A percentile compares a stretch with the other conserved stretches of the same genome.
phyloP scores from a whole-genome alignment of 441 rosid genomes.

The Gossypium gossypioides region DNA sequence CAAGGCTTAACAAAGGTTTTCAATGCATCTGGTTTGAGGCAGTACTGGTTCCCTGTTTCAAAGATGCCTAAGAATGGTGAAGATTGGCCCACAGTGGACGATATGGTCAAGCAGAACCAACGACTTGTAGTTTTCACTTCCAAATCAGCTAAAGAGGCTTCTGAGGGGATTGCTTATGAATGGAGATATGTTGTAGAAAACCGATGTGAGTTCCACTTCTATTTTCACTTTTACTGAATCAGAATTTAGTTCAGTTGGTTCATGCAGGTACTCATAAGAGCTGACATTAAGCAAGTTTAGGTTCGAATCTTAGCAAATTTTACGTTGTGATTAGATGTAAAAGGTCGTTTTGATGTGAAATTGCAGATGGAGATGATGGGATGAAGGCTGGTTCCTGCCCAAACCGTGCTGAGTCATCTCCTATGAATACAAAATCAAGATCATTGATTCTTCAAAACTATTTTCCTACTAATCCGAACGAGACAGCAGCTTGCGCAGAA shows the following conservation, averaged over 20 bases:
- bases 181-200: slow-evolving; percentile 86
- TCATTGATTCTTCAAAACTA: slow-evolving; percentile 67
- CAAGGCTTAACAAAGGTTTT: slow-evolving; percentile 76
- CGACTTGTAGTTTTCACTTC: slow-evolving; percentile 84
- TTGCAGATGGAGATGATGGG: slow-evolving; percentile 76
- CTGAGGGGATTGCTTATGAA: slow-evolving; percentile 78
- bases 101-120: slow-evolving; percentile 71
- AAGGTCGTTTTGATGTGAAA: slow-evolving; percentile 4
- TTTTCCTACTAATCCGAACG: slow-evolving; percentile 53
- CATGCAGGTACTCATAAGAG: too few relatives aligned
- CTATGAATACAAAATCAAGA: slow-evolving; percentile 42
- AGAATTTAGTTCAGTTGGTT: too few relatives aligned
- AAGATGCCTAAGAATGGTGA: slow-evolving; percentile 71
- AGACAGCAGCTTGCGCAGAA: slow-evolving; percentile 47
- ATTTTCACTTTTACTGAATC: too few relatives aligned
- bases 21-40: slow-evolving; percentile 60
- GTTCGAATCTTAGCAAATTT: too few relatives aligned
- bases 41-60: slow-evolving; percentile 58
- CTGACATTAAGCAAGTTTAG: too few relatives aligned
- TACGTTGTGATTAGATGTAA: not conserved
- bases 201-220: slow-evolving; percentile 43
- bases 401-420: slow-evolving; percentile 58
- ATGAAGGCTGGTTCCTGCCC: slow-evolving; percentile 60
- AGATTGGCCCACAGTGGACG: slow-evolving; percentile 90
- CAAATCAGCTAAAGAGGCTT: slow-evolving; percentile 55